phyloP scores from a whole-genome alignment of 2,329 filamentous ascomycete genomes.

The Cercospora beticola region DNA sequence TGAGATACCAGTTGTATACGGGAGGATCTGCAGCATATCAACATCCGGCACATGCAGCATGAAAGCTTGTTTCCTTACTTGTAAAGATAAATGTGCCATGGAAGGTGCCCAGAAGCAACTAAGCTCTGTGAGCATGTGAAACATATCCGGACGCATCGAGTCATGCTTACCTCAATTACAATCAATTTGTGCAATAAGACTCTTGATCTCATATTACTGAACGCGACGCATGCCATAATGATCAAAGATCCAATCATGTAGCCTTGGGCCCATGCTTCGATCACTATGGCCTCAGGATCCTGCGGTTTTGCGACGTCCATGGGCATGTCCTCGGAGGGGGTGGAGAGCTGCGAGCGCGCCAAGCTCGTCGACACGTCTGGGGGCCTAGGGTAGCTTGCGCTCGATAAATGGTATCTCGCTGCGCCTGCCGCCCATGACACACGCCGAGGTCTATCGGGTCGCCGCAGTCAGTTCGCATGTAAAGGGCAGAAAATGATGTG shows the following conservation, averaged over 20 bases:
- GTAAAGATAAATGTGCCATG: slow-evolving; percentile 62
- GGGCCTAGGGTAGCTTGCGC: not conserved
- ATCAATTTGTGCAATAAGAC: slow-evolving; percentile 53
- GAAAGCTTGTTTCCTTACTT: slow-evolving; percentile 24
- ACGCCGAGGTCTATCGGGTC: not conserved
- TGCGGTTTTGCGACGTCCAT: slow-evolving; percentile 33
- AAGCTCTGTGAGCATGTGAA: slow-evolving; percentile 3
- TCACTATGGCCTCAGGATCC: slow-evolving; percentile 27
- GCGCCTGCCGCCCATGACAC: not conserved
- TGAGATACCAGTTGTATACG: slow-evolving; percentile 62
- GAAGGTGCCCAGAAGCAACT: slow-evolving; percentile 44
- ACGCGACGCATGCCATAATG: slow-evolving; percentile 50
- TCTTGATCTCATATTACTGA: slow-evolving; percentile 51
- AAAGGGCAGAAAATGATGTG: slow-evolving; percentile 4
- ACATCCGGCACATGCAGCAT: not conserved
- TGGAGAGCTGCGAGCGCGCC: not conserved
- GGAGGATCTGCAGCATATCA: slow-evolving; percentile 42
- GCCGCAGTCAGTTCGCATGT: not conserved
- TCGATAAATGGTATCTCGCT: not conserved
- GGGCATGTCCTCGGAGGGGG: slow-evolving; percentile 17
- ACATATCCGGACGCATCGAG: not conserved
- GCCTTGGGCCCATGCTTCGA: slow-evolving; percentile 38
- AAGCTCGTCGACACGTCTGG: not conserved
- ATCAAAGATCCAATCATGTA: slow-evolving; percentile 43
- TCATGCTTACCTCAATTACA: slow-evolving; percentile 45